Evolutionary conservation across 108 stramenopile species (phyloP).

Genomic region (Cyclostephanos invisitatus): DNA sequence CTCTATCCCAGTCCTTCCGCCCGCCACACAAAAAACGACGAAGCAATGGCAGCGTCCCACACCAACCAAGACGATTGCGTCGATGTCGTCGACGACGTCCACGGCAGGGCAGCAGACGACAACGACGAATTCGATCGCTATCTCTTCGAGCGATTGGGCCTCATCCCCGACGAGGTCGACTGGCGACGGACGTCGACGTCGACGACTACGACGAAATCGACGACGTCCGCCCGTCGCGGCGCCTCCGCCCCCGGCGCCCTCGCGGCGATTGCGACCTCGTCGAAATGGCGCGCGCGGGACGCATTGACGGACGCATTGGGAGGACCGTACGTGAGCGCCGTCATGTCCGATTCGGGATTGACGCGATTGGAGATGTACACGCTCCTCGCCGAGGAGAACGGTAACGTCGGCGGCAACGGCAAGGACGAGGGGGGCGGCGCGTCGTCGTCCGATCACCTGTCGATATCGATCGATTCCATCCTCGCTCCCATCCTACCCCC

Average conservation of each 20-base stretch:
- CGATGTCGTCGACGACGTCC: too few relatives aligned
- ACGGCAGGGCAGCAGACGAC: neutral
- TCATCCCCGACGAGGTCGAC: conserved; percentile 36
- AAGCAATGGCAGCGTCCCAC: too few relatives aligned
- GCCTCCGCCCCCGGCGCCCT: too few relatives aligned
- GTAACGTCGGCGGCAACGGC: neutral
- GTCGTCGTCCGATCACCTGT: neutral
- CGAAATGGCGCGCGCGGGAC: conserved; percentile 34
- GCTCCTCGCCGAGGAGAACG: conserved; percentile 6
- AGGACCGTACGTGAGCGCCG: neutral
- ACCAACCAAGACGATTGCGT: too few relatives aligned
- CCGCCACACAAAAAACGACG: too few relatives aligned
- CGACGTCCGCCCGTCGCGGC: too few relatives aligned
- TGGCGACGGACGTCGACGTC: conserved; percentile 16
- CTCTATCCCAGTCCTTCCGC: too few relatives aligned
- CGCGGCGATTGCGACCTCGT: conserved; percentile 2
- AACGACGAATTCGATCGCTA: neutral
- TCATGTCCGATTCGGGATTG: neutral
- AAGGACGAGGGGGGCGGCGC: too few relatives aligned
- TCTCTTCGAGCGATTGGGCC: conserved; percentile 38
- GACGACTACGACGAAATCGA: conserved; percentile 5
- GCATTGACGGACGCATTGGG: neutral
- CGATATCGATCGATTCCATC: neutral
- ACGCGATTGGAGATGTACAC: neutral
- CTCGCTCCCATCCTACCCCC: neutral